These are phyloP conservation scores for Lunularia cruciata DNA, from an alignment of 225 moss, liverwort and hornwort species.

Conservation along the genomic window DNA sequence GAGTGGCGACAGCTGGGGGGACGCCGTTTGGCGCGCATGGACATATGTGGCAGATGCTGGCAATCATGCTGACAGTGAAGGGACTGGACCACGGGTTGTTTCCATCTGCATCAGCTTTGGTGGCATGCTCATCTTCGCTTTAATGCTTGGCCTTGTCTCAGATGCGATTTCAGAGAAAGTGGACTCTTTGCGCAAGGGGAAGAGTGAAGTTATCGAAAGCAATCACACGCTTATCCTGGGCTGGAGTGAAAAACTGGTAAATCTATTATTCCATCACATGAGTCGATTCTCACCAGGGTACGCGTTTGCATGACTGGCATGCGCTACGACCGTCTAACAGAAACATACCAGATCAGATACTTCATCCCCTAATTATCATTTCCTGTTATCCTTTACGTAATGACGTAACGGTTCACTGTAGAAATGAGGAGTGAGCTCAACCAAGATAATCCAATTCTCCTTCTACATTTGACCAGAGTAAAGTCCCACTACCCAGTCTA, in stretches of 20 bases:
- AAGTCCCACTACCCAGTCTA: too few relatives aligned
- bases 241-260: conserved; percentile 73
- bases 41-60: conserved; percentile 59
- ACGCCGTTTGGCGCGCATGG: conserved; percentile 60
- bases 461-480: too few relatives aligned
- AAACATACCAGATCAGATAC: not conserved
- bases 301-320: too few relatives aligned
- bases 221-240: conserved; percentile 71
- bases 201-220: conserved; percentile 61
- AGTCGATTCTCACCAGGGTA: too few relatives aligned
- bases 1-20: conserved; percentile 44
- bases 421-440: not conserved
- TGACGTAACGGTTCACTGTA: not conserved
- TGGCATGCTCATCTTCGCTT: conserved; percentile 62
- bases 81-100: conserved; percentile 47
- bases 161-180: conserved; percentile 65
- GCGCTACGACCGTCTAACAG: too few relatives aligned
- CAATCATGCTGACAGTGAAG: conserved; percentile 59
- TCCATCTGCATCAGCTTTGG: conserved; percentile 56
- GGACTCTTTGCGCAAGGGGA: conserved; percentile 55
- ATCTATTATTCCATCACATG: not conserved
- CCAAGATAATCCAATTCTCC: too few relatives aligned
- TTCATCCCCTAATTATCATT: not conserved
- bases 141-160: conserved; percentile 61
- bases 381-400: not conserved